These are phyloP conservation scores for Xylariomycetidae sp. DNA, from an alignment of 2,329 filamentous ascomycete species.

Conservation along the genomic window DNA sequence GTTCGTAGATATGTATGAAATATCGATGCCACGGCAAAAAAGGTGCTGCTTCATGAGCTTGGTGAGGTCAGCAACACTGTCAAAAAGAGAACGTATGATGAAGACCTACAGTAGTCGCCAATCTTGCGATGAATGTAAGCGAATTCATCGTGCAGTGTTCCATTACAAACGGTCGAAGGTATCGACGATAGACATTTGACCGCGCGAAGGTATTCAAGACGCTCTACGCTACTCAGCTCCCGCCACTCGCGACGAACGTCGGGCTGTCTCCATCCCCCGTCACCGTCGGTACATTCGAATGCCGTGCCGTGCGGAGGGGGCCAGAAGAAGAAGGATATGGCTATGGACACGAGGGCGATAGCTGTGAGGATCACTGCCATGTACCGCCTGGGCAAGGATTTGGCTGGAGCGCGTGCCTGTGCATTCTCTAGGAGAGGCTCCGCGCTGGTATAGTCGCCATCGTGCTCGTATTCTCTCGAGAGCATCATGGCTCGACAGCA, in stretches of 20 bases:
- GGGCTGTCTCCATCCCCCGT: slow-evolving; percentile 1
- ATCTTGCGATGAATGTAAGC: slow-evolving; percentile 5
- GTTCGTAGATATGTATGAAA: slow-evolving; percentile 7
- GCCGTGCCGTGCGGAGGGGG: no score
- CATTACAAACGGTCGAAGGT: slow-evolving; percentile 5
- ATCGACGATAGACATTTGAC: slow-evolving; percentile 6
- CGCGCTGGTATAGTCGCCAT: slow-evolving; percentile 1
- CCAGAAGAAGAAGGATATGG: no score
- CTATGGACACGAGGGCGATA: no score
- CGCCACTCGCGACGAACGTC: slow-evolving; percentile 8
- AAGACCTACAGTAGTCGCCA: slow-evolving; percentile 3
- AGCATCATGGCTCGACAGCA: no score
- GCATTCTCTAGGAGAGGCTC: slow-evolving; percentile 4
- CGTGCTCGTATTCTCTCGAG: slow-evolving; percentile 2
- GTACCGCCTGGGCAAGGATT: no score
- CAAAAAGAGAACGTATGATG: not conserved
- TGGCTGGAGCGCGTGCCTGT: no score
- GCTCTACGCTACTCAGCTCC: slow-evolving; percentile 1
- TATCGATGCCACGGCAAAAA: slow-evolving; percentile 10
- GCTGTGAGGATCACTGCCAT: no score
- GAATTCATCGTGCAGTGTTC: slow-evolving; percentile 7
- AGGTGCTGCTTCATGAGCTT: slow-evolving; percentile 6
- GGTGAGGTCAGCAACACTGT: not conserved
- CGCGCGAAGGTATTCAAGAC: slow-evolving; percentile 5
- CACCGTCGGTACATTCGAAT: no score